Evolutionary conservation across 2,329 filamentous ascomycete species (phyloP).

Genomic region (Talaromyces sp.): DNA sequence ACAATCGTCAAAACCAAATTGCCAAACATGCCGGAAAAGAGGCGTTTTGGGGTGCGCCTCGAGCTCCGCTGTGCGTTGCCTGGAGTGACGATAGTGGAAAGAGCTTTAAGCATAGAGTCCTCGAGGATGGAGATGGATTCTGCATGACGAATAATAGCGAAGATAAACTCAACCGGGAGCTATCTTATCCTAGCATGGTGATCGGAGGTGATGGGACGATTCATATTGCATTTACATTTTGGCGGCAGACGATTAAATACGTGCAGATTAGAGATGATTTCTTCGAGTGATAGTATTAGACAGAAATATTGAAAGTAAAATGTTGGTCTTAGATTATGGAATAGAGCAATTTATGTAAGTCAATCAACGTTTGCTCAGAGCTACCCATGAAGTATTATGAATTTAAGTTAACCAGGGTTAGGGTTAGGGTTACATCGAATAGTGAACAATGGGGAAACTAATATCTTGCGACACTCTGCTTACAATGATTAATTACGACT

Average conservation of each 20-base stretch:
- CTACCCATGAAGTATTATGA: too few species aligned
- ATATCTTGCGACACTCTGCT: too few species aligned
- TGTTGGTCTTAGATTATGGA: too few species aligned
- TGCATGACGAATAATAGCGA: slow-evolving; percentile 43
- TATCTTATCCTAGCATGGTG: slow-evolving; percentile 42
- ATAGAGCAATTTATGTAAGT: background rate
- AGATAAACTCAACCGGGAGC: slow-evolving; percentile 37
- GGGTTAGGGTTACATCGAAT: too few species aligned
- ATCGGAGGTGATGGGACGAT: slow-evolving; percentile 20
- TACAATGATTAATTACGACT: too few species aligned
- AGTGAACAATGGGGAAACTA: too few species aligned
- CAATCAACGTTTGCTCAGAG: too few species aligned
- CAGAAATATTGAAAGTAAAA: background rate
- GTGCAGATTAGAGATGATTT: slow-evolving; percentile 20
- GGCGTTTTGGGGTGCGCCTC: slow-evolving; percentile 42
- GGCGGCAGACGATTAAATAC: slow-evolving; percentile 40
- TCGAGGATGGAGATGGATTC: slow-evolving; percentile 43
- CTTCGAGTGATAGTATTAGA: background rate
- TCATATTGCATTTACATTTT: slow-evolving; percentile 41
- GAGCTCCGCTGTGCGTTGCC: slow-evolving; percentile 18
- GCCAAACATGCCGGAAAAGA: slow-evolving; percentile 27
- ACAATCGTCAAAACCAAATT: slow-evolving; percentile 36
- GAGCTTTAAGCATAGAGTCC: slow-evolving; percentile 33
- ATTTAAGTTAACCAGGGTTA: too few species aligned
- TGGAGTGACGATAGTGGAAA: slow-evolving; percentile 30